Percentiles rank a stretch among this genome's conserved stretches.
These are phyloP conservation scores for Coemansia sp. DNA, from an alignment of 192 early-diverging fungal genomes.

Conservation along the genomic window DNA sequence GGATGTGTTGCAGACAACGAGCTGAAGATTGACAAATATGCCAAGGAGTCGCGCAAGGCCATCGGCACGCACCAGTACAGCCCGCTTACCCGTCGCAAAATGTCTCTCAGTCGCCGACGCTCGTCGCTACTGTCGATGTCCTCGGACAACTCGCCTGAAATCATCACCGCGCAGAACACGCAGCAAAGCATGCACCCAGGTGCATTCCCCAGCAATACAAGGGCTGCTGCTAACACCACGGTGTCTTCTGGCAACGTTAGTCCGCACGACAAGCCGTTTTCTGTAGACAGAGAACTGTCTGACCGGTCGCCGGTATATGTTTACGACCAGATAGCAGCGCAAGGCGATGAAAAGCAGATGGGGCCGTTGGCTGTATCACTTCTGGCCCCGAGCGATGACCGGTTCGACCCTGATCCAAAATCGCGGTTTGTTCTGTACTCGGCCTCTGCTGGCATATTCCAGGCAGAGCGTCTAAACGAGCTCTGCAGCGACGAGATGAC, in stretches of 20 bases:
- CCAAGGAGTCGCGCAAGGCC: constrained; percentile 35
- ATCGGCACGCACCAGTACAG: constrained; percentile 14
- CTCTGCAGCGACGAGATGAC: constrained; percentile 35
- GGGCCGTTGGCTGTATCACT: constrained; percentile 32
- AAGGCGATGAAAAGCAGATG: background rate
- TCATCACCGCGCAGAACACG: constrained; percentile 54
- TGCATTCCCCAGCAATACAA: too few relatives aligned
- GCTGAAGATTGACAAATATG: constrained; percentile 24
- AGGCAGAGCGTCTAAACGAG: constrained; percentile 33
- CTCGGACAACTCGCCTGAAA: background rate
- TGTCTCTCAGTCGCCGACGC: constrained; percentile 7
- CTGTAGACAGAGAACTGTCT: too few relatives aligned
- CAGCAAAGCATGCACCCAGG: too few relatives aligned
- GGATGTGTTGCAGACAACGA: constrained; percentile 15
- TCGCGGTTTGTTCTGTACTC: constrained; percentile 46
- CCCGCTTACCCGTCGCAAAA: background rate
- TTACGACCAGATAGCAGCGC: too few relatives aligned
- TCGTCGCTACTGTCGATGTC: background rate
- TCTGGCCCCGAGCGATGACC: constrained; percentile 5
- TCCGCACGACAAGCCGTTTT: too few relatives aligned
- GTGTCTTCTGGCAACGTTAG: too few relatives aligned
- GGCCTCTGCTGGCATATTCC: constrained; percentile 37
- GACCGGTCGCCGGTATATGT: too few relatives aligned
- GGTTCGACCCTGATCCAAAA: constrained; percentile 14
- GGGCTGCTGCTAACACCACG: too few relatives aligned